Percentiles rank a stretch among this genome's conserved stretches.
Evolutionary conservation across 305 asterid species (phyloP).

Genomic region (Fraxinus sp.): DNA sequence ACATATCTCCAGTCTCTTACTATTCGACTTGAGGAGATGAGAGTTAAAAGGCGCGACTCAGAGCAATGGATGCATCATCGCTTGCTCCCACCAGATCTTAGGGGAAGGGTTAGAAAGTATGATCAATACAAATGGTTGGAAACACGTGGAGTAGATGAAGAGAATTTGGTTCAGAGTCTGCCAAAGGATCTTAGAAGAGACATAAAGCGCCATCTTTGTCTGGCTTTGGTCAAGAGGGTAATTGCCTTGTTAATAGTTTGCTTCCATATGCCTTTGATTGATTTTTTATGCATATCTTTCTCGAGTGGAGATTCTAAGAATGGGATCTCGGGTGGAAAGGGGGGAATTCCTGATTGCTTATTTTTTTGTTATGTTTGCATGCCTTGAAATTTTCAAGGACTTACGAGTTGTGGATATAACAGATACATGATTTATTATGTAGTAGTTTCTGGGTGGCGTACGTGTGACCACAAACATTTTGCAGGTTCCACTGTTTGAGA

Average conservation of each 20-base stretch:
- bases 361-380: too few species aligned
- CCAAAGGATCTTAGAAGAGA: slow-evolving; percentile 99
- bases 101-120: slow-evolving; percentile 91
- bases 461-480: slow-evolving; percentile 13
- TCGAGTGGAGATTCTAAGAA: neutral
- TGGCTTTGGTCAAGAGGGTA: slow-evolving; percentile 98
- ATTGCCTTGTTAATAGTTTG: neutral
- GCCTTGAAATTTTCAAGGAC: too few species aligned
- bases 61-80: slow-evolving; percentile 99
- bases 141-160: slow-evolving; percentile 98
- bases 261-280: neutral
- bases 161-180: slow-evolving; percentile 80
- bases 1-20: slow-evolving; percentile 99
- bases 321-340: neutral
- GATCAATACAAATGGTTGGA: slow-evolving; percentile 99
- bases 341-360: neutral
- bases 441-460: neutral
- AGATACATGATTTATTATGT: neutral
- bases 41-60: slow-evolving; percentile 98
- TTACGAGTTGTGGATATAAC: too few species aligned
- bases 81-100: slow-evolving; percentile 86
- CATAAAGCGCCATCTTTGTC: slow-evolving; percentile 99
- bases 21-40: slow-evolving; percentile 99
- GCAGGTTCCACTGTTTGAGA: slow-evolving; percentile 96
- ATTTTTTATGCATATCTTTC: neutral